Conservation (phyloP, 805 yeast genomes). For the Candida tibetensis region DNA sequence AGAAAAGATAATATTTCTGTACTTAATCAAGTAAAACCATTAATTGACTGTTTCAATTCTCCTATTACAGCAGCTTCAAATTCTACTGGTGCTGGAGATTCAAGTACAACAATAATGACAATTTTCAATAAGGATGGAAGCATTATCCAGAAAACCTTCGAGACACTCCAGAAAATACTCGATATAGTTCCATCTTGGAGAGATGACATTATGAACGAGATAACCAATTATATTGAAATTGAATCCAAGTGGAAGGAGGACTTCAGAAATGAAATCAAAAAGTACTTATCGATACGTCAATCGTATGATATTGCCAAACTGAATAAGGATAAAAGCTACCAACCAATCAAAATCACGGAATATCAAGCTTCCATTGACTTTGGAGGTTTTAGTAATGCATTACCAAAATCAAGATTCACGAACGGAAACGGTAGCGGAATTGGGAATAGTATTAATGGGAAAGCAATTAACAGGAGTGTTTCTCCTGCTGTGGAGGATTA, state of each 20-base stretch:
- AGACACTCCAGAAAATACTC: conserved; percentile 22
- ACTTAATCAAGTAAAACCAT: conserved; percentile 21
- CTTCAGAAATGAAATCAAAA: conserved; percentile 28
- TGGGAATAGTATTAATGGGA: conserved; percentile 4
- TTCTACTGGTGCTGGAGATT: background rate
- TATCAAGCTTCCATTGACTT: conserved; percentile 37
- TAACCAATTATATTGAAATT: conserved; percentile 20
- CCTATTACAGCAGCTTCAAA: background rate
- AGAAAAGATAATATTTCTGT: conserved; percentile 18
- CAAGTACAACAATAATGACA: conserved; percentile 2
- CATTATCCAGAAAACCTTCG: conserved; percentile 25
- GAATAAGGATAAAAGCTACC: conserved; percentile 24
- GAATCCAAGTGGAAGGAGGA: conserved; percentile 32
- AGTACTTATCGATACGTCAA: conserved; percentile 27
- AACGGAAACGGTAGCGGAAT: background rate
- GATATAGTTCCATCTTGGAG: conserved; percentile 36
- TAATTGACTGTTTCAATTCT: conserved; percentile 22
- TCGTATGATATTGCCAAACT: conserved; percentile 26
- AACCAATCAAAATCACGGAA: conserved; percentile 32
- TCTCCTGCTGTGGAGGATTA: conserved; percentile 12
- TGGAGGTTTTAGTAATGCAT: conserved; percentile 36
- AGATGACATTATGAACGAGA: conserved; percentile 26
- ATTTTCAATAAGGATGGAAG: conserved; percentile 32
- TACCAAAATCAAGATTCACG: conserved; percentile 13
- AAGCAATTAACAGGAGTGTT: conserved; percentile 9